Evolutionary conservation across 2,329 filamentous ascomycete genomes (phyloP).

Genomic region (Bipolaris gigantea): DNA sequence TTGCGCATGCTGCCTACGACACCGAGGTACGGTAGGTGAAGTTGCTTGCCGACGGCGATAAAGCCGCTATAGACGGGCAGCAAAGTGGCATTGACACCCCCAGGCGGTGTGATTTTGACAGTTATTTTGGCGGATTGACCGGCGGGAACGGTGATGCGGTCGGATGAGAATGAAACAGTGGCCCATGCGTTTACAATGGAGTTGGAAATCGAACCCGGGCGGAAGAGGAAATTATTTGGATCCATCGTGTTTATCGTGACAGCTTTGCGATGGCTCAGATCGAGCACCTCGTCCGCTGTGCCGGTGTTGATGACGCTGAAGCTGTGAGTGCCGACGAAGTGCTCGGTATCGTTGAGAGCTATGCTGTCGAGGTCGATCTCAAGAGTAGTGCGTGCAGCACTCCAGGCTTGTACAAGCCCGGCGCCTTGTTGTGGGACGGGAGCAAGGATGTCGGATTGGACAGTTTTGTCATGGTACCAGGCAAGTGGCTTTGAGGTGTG

Average conservation of each 20-base stretch:
- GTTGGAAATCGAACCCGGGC: conserved; percentile 8
- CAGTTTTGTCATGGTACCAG: conserved; percentile 19
- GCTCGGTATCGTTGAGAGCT: conserved; percentile 26
- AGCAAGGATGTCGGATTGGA: conserved; percentile 12
- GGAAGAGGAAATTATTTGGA: conserved; percentile 1
- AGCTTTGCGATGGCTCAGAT: conserved; percentile 16
- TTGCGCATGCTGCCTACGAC: conserved; percentile 22
- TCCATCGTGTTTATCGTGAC: conserved; percentile 22
- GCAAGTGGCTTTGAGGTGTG: conserved; percentile 20
- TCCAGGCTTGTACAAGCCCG: conserved; percentile 22
- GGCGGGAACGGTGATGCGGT: conserved; percentile 25
- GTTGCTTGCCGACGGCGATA: conserved; percentile 13
- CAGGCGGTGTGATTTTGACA: not conserved
- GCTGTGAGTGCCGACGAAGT: conserved; percentile 26
- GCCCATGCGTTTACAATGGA: conserved; percentile 13
- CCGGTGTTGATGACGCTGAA: conserved; percentile 25
- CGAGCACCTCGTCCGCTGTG: not conserved
- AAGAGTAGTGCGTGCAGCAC: conserved; percentile 19
- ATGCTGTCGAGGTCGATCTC: conserved; percentile 20
- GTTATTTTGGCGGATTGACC: not conserved
- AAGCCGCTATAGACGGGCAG: conserved; percentile 30
- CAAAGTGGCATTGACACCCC: conserved; percentile 12
- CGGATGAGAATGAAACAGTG: conserved; percentile 11
- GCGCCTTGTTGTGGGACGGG: conserved; percentile 30
- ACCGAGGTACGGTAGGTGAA: conserved; percentile 26